Evolutionary conservation across 306 rosid species (phyloP).

Genomic region (Neltuma alba): DNA sequence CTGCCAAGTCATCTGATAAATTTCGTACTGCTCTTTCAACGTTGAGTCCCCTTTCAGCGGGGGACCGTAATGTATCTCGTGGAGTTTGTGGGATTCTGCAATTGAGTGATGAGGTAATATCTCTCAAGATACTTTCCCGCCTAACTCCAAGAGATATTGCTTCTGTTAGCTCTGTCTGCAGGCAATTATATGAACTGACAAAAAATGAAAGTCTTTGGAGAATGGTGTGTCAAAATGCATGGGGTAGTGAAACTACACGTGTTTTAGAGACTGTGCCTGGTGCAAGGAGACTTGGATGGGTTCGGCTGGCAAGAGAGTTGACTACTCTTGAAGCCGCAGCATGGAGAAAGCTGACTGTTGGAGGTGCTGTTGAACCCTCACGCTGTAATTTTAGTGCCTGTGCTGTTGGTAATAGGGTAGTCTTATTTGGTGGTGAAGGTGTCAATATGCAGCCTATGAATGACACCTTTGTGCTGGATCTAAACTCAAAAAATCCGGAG

Average conservation of each 20-base stretch:
- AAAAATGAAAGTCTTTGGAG: slow-evolving; percentile 96
- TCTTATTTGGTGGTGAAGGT: slow-evolving; percentile 98
- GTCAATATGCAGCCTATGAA: slow-evolving; percentile 99
- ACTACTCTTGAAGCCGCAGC: slow-evolving; percentile 99
- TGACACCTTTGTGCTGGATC: slow-evolving; percentile 92
- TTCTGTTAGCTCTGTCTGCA: slow-evolving; percentile 87
- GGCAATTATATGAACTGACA: slow-evolving; percentile 73
- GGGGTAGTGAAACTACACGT: slow-evolving; percentile 97
- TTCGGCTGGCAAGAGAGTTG: slow-evolving; percentile 87
- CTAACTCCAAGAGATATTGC: slow-evolving; percentile 98
- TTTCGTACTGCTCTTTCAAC: slow-evolving; percentile 69
- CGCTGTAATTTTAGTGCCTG: slow-evolving; percentile 99
- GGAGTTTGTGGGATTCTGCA: slow-evolving; percentile 94
- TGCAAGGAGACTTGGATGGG: slow-evolving; percentile 98
- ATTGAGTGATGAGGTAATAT: slow-evolving; percentile 91
- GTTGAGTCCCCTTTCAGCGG: slow-evolving; percentile 56
- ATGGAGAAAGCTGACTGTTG: slow-evolving; percentile 94
- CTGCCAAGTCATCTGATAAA: slow-evolving; percentile 59
- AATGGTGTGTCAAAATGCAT: slow-evolving; percentile 98
- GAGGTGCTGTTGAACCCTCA: slow-evolving; percentile 96
- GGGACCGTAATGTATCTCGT: slow-evolving; percentile 85
- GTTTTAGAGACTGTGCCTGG: slow-evolving; percentile 96
- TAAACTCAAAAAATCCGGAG: slow-evolving; percentile 87
- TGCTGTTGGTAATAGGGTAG: slow-evolving; percentile 97
- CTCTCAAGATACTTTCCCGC: slow-evolving; percentile 87